Base-by-base conservation (phyloP, 768 basidiomycete species). In the Omphalotus guepiniiformis region DNA sequence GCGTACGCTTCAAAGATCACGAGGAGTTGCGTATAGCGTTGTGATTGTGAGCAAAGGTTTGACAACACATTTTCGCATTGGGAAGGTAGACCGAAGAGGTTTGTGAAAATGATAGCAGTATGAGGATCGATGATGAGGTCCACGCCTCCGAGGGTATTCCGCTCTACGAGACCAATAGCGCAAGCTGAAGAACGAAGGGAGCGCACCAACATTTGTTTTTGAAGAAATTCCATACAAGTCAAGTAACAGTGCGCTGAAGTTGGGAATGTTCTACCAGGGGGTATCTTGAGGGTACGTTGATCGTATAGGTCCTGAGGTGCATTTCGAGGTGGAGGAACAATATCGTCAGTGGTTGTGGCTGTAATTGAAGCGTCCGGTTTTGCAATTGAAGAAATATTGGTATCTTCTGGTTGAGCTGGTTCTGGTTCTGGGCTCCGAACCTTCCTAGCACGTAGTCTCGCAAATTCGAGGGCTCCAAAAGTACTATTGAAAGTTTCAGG, bases 1-100 rank as follows among this genome's bases (percentile, higher is more conserved):
- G 82, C 79, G 52, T 82, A 88, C 3, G 78, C 84, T 55, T 86
- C 85, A 44, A 91, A 78, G 11, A 91, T 48, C 29, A 90, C 56
- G 2, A 84, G 67, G 3, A 90, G 45, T 22, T 65, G 63, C 7
- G 59, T 55, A 58, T 76, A 90, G 19, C 70, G 66, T 83, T 83
- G 86, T n/a, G 88, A 86, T 47, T 78, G 70, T 18, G 63, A 53
- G 6, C 73, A 66, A 25, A 92, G 65, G 4, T 56, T 61, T 11
- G 66, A 59, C 11, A 73, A 55, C 12, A 83, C 65, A 5, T 63
- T 56, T 6, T 76, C 72, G 36, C 76, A 67, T 27, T 73, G 63
- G 2, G 76, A 68, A 1, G 84, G 76, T 6, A 88, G 68, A 11
- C 65, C 56, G 12, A 72, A 59, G 13, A 80, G 56, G 19, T 69